Percentiles rank a stretch among this genome's conserved stretches.
phyloP scores from a whole-genome alignment of 2,329 filamentous ascomycete species.

The Didymella lethalis region DNA sequence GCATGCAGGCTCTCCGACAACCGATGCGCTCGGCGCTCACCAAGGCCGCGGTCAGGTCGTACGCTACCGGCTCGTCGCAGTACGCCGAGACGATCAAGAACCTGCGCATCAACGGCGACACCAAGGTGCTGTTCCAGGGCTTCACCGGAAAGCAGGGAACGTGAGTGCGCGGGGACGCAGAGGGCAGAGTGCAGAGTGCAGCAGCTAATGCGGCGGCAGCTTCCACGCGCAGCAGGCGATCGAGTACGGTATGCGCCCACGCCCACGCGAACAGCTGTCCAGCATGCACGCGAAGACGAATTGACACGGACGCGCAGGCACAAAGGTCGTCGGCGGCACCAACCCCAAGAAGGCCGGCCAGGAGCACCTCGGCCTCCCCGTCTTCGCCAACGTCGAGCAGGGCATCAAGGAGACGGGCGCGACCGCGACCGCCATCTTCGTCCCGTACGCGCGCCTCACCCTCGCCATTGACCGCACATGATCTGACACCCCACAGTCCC shows the following conservation, averaged over 20 bases:
- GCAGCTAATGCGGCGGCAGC: conserved; percentile 58
- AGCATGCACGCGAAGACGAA: conserved; percentile 29
- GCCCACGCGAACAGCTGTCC: conserved; percentile 24
- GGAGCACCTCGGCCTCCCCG: conserved; percentile 87
- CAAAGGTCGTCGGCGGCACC: conserved; percentile 96
- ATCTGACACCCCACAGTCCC: conserved; percentile 65
- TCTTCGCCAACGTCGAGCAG: conserved; percentile 89
- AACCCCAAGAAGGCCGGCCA: conserved; percentile 98
- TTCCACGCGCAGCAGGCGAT: conserved; percentile 98
- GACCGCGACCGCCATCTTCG: conserved; percentile 92
- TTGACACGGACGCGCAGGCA: conserved; percentile 66
- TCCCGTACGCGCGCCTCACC: conserved; percentile 70
- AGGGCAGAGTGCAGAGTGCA: not conserved
- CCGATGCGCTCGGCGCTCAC: conserved; percentile 73
- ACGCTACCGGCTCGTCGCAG: conserved; percentile 74
- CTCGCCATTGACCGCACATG: conserved; percentile 9
- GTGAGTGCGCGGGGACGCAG: conserved; percentile 41
- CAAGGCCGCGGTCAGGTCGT: conserved; percentile 75
- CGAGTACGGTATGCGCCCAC: conserved; percentile 80
- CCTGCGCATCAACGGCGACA: conserved; percentile 90
- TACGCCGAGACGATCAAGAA: conserved; percentile 64
- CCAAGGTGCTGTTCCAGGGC: conserved; percentile 95
- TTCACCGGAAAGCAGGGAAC: conserved; percentile 98
- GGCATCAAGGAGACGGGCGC: conserved; percentile 91
- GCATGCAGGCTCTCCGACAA: conserved; percentile 87